Base-by-base conservation (phyloP, 371 early-diverging fungal genomes). In the Mucor lusitanicus region DNA sequence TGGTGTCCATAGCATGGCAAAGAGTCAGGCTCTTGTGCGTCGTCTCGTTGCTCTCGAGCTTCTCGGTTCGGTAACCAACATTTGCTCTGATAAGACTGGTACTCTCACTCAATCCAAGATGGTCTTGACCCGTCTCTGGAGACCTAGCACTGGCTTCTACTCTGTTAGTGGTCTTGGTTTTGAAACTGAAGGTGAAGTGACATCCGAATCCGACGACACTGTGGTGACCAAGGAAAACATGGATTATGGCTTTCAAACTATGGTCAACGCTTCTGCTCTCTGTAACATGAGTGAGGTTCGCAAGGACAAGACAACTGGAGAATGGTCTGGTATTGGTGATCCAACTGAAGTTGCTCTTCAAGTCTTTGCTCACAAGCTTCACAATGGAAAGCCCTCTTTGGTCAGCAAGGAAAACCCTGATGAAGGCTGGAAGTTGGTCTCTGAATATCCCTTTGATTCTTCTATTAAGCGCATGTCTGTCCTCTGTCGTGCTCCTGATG, bases 51-150 rank as follows among this genome's bases (percentile, higher is more conserved):
- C 94, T 5, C 86, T 99, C 1, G 97, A 97, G 81, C 91, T 92
- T 8, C 77, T 97, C 9, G 97, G 97, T 23, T 90, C 93, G 1
- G 94, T 97, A 4, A 94, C 95, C 37, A 91, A 92, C 66, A 91
- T 99, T 65, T 96, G 97, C 77, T 95, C 96, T 1, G 97, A 97
- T 73, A 97, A 99, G 85, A 97, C 97, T 0, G 97, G 98, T 44
- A 97, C 97, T 0, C 76, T 98, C 21, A 96, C 97, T 0, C 92
- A 95, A 82, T 96, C 95, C 64, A 95, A 95, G 80, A 93, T 94
- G 95, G 91, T 92, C 9, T 72, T 90, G 23, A 89, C 88, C 21
- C 86, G 91, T 33, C 83, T 89, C 25, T 93, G 92, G 92, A 76
- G 88, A 32, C 91, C 91, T 1, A 70, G 70, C 1, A 82, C 83